Base-by-base conservation (phyloP, 495 filamentous ascomycete species). In the Parathielavia appendiculata region DNA sequence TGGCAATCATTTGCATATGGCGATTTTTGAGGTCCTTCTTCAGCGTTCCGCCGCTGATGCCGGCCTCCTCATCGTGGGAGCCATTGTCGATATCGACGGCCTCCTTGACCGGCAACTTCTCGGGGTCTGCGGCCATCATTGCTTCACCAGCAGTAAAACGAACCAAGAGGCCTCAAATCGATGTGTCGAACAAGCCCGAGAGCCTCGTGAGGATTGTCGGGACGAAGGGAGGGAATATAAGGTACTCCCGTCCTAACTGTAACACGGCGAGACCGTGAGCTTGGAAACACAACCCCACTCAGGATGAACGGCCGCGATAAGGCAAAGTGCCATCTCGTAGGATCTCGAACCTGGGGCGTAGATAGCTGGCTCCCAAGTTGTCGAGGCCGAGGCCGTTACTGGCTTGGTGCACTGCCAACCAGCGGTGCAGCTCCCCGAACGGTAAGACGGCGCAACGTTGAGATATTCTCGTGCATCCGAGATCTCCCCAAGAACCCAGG, bases 1-100 rank as follows among this genome's bases (percentile, higher is more conserved):
- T 85, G 50, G 86, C 86, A 69, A 89, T 87, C 82, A 90, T 87
- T 58, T 89, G 86, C 78, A 88, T 81, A 63, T 90, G 86, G 32
- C 85, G 78, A 44, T 43, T 51, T 49, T 54, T 61, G n/a, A 75
- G 57, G 32, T 66, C 68, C 35, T 65, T 66, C 47, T 67, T 64
- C 51, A 75, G 65, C 49, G 49, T 39, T 14, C 63, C 54, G 63
- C 58, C 55, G 49, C 66, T 62, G 17, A 69, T 56, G 23, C 68
- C 71, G 51, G 64, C 62, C 54, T 71, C 71, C 51, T 69, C 71
- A 56, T 72, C 69, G 6, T 40, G 49, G 58, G 47, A 54, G 57
- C 54, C 54, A 43, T 39, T n/a, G 46, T 47, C 54, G 14, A 36
- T 12, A 8, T 22, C 22, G 9, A 44, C n/a, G 38, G 19, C 36